Conservation (phyloP, 2,329 filamentous ascomycete species). For the Pseudogymnoascus sp. region DNA sequence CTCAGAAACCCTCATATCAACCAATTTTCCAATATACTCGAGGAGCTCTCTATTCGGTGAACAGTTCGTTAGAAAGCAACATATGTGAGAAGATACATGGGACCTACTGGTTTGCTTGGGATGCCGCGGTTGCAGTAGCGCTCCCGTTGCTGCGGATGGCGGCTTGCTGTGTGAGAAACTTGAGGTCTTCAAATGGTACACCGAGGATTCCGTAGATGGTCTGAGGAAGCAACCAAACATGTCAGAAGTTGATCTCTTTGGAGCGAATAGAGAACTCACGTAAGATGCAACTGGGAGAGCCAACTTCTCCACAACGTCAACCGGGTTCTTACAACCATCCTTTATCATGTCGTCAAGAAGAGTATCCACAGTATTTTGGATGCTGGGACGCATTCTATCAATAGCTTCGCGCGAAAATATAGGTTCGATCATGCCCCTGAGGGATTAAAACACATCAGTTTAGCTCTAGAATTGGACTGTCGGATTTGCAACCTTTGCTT, state of each 20-base stretch:
- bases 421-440: constrained; percentile 39
- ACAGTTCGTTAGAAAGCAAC: background rate
- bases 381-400: constrained; percentile 36
- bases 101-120: constrained; percentile 36
- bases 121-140: constrained; percentile 39
- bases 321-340: constrained; percentile 31
- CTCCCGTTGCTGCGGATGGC: constrained; percentile 42
- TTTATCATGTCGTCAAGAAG: constrained; percentile 36
- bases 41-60: constrained; percentile 32
- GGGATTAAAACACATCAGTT: background rate
- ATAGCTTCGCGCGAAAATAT: constrained; percentile 36
- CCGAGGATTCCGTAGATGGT: constrained; percentile 45
- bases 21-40: constrained; percentile 37
- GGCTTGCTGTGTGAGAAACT: constrained; percentile 39
- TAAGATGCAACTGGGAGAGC: constrained; percentile 42
- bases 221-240: constrained; percentile 19
- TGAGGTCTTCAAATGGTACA: constrained; percentile 40
- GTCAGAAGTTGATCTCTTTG: background rate
- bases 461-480: background rate
- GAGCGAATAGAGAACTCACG: constrained; percentile 23
- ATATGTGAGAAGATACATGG: background rate
- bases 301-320: constrained; percentile 41
- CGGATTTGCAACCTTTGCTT: constrained; percentile 32
- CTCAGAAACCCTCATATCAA: constrained; percentile 33
- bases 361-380: constrained; percentile 39